Evolutionary conservation across 148 eudicot genomes (phyloP), one percentile per base, ranked within the genome.

Genomic region (Persicaria maculosa): DNA sequence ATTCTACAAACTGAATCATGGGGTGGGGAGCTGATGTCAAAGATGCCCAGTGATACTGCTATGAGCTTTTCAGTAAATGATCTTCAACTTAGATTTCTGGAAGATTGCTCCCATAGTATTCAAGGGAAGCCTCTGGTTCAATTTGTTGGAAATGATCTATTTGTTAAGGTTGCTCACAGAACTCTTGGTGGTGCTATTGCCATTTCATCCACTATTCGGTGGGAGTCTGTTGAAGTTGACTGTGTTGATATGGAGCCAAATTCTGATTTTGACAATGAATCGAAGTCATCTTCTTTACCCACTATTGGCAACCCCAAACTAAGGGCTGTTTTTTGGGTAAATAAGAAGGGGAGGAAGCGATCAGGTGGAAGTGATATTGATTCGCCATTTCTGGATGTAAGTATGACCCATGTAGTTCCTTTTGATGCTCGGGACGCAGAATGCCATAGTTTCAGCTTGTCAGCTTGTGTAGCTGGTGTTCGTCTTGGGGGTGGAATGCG

Each of bases 401-500:
- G 72, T 72, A 76, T 85, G 80, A 88, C 75, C 76, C 97, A 92
- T 78, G 91, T 95, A 46, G 86, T 95, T 77, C 98, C 98, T 61
- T 86, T 77, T 79, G 87, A 86, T 74, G 85, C 83, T 62, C 79
- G 77, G 77, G 92, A 95, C 83, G 80, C 79, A 61, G 97, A 87
- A 75, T 92, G 93, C 77, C 96, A 95, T 76, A 95, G 91, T 81
- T 89, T 95, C 81, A 90, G 76, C 74, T 82, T 89, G 73, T 88
- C 92, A 68, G 96, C 98, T 72, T 87, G 91, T 83, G 77, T 95
- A 71, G 87, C 92, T 69, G 98, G 98, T 72, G 81, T 95, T 81
- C 93, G 88, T 67, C 88, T 95, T 77, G 97, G 92, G 50, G 98
- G 98, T 68, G 98, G 98, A 77, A 92, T 92, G 93, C 90, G 67